Evolutionary conservation across 306 rosid species (phyloP), one percentile per base, ranked within the genome.

Genomic region (Medicago ruthenica): DNA sequence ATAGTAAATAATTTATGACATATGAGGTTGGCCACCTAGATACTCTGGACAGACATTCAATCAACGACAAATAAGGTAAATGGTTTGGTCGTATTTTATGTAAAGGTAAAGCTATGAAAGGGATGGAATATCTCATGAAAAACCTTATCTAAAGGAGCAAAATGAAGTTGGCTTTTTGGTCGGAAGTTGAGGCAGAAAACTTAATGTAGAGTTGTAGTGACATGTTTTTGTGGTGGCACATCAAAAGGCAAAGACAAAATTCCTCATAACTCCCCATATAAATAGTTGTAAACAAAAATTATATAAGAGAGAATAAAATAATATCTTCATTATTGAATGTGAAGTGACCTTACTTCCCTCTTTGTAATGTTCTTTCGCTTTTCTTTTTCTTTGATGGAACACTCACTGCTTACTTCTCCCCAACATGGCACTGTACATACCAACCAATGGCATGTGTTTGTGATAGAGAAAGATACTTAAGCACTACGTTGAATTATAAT

Each of bases 261-360:
- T 76, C 75, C 86, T 79, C 75, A 79, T 44, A 47, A 72, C 54
- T 67, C 22, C 24, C 11, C 22, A 39, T 40, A 60, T 71, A 41
- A 70, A 76, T 55, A 51, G 22, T 70, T 65, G 47, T 22, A 53
- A 42, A 64, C 61, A 75, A 54, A 78, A 17, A 70, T 70, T 54
- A 76, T 76, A 71, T 51, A 5, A 18, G 16, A 69, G 51, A 75
- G 40, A 72, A 47, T 45, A 51, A 50, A 76, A 67, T 36, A 7
- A 42, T 51, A 22, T 17, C 58, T 84, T 81, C 73, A 78, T 85
- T 79, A 86, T 85, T 83, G 91, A 80, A 76, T 20, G 5, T 54
- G 84, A 63, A 76, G 86, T 65, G 84, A 85, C 89, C 75, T 85
- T 79, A 86, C 86, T 74, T 77, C 80, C 41, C 74, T 79, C 61